Base-by-base conservation (phyloP, 2,329 filamentous ascomycete genomes). In the Xylaria sp. region DNA sequence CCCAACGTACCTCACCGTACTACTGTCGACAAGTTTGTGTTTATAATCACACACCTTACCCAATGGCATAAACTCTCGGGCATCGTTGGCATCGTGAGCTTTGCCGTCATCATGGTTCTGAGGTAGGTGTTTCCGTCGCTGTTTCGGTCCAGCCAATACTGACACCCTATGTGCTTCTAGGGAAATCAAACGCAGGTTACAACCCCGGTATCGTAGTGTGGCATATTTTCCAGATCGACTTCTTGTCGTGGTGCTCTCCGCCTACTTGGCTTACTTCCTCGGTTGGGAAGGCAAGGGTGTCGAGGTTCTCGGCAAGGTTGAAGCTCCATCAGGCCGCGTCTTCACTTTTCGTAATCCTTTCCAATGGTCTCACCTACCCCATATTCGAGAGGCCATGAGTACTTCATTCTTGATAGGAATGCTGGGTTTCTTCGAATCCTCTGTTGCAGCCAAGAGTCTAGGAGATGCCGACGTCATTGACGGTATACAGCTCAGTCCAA, bases 391-490 rank as follows among this genome's bases (percentile, higher is more conserved):
- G 65, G 91, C 92, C 38, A 90, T 98, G 84, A 89, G 92, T 54
- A 98, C 95, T 0, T 91, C 92, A 0, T 97, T 99, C 72, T 83
- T 98, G 57, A 97, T 99, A 67, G 92, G 94, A 0, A 83, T 99
- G 23, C 87, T 99, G 0, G 95, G 95, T n/a, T 99, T 99, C 78
- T 99, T 99, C 71, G 95, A 99, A 77, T 97, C 92, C 2, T 97
- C 93, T 0, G 93, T 99, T 12, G 95, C 95, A 1, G 95, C 95
- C 37, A 98, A 98, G 78, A 94, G 92, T 65, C 80, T 99, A 2
- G 91, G 90, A 6, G 86, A 86, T 43, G 82, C 81, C 53, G 86
- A 89, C 66, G 87, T 87, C 9, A 89, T 97, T 33, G 86, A 91
- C 63, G 90, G 88, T 33, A 92, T 97, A 74, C 87, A 90, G 55